A percentile compares a stretch with the other conserved stretches of the same genome.
Evolutionary conservation across 768 basidiomycete genomes (phyloP).

Genomic region (Tylopilus sp.): DNA sequence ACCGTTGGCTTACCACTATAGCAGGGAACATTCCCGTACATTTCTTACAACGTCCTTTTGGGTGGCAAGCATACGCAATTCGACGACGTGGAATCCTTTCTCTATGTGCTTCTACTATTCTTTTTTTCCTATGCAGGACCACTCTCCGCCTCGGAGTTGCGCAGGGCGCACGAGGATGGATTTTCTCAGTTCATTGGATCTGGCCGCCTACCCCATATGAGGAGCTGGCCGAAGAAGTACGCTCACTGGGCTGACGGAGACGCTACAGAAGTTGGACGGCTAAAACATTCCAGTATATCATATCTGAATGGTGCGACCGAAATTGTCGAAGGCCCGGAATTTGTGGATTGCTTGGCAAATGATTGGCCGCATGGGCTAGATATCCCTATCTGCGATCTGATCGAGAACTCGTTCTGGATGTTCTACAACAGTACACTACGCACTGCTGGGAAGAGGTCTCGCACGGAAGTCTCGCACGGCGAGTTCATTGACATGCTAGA

Average conservation of each 20-base stretch:
- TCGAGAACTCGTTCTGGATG: neutral
- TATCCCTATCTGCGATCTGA: neutral
- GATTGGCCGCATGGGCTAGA: neutral
- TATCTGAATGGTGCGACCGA: fast-evolving
- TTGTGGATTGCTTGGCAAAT: neutral
- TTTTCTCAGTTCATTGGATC: too few relatives aligned
- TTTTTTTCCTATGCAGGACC: too few relatives aligned
- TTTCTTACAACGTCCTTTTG: neutral
- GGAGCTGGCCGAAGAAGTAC: too few relatives aligned
- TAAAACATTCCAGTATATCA: neutral
- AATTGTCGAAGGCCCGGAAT: neutral
- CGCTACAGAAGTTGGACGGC: too few relatives aligned
- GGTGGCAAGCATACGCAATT: neutral
- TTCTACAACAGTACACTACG: neutral
- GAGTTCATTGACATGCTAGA: neutral
- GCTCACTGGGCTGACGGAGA: neutral
- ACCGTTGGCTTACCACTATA: too few relatives aligned
- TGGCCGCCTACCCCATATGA: too few relatives aligned
- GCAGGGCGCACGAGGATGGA: too few relatives aligned
- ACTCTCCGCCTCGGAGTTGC: too few relatives aligned
- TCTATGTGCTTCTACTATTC: too few relatives aligned
- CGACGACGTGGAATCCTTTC: too few relatives aligned
- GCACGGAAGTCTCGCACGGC: neutral
- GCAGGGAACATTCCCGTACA: neutral
- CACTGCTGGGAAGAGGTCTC: neutral